Percentiles rank a stretch among this genome's conserved stretches.
Conservation (phyloP, 768 basidiomycete species). For the Chalciporus pseudorubinellus region DNA sequence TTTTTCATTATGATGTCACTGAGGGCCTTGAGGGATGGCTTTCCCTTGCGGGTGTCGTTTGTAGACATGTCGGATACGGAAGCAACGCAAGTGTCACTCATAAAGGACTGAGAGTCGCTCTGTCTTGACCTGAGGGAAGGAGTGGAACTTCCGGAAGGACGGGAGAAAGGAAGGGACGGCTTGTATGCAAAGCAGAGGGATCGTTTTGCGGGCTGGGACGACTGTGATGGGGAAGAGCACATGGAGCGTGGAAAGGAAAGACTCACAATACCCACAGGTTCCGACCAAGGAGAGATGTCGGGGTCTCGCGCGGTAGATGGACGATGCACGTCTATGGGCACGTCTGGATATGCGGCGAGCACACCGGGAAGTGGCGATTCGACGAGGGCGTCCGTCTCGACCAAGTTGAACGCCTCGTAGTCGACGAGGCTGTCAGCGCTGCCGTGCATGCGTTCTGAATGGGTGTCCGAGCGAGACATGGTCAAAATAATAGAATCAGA, state of each 20-base stretch:
- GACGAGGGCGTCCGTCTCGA: slow-evolving; percentile 5
- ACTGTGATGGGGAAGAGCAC: background rate
- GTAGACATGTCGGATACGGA: slow-evolving; percentile 37
- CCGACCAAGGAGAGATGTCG: slow-evolving; percentile 22
- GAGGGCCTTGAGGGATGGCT: slow-evolving; percentile 44
- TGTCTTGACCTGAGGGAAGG: slow-evolving; percentile 27
- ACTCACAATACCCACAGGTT: slow-evolving; percentile 12
- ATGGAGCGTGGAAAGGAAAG: background rate
- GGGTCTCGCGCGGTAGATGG: slow-evolving; percentile 3
- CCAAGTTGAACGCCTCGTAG: slow-evolving; percentile 13
- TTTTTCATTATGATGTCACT: slow-evolving; percentile 40
- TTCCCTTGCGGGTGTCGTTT: slow-evolving; percentile 42
- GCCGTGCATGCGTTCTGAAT: background rate
- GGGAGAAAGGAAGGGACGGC: slow-evolving; percentile 34
- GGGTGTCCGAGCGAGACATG: slow-evolving; percentile 17
- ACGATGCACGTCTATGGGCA: background rate
- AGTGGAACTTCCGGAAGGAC: slow-evolving; percentile 32
- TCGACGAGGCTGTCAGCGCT: background rate
- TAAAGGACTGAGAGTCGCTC: slow-evolving; percentile 29
- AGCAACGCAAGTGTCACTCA: slow-evolving; percentile 27
- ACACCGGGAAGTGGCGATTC: background rate
- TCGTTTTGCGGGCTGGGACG: slow-evolving; percentile 17
- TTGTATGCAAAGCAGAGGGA: slow-evolving; percentile 28
- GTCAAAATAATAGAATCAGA: background rate
- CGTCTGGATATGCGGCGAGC: slow-evolving; percentile 16